Conservation (phyloP, 768 basidiomycete genomes). For the Pleurotus giganteus region DNA sequence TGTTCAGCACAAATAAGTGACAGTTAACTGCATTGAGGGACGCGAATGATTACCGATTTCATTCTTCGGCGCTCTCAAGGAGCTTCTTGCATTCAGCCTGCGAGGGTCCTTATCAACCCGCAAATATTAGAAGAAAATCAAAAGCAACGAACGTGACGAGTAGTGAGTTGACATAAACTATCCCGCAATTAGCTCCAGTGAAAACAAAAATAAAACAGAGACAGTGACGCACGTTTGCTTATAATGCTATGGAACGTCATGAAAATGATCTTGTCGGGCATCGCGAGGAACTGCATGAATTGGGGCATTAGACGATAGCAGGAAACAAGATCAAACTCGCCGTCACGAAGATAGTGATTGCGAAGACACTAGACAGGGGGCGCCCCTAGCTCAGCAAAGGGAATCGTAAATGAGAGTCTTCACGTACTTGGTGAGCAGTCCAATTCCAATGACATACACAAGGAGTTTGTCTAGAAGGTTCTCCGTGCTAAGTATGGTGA, state of each 20-base stretch:
- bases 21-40: neutral
- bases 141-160: neutral
- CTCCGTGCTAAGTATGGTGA: neutral
- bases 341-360: neutral
- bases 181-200: neutral
- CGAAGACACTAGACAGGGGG: neutral
- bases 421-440: neutral
- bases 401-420: neutral
- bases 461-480: neutral
- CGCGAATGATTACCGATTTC: neutral
- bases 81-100: neutral
- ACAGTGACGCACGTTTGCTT: neutral
- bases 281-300: neutral
- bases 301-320: neutral
- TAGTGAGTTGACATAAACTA: neutral
- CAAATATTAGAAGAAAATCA: neutral
- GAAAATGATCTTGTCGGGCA: neutral
- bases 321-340: neutral
- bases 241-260: neutral
- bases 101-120: no score
- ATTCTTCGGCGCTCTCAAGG: neutral
- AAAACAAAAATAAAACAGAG: neutral
- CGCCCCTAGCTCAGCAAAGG: neutral
- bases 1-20: neutral
- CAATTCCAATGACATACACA: conserved; percentile 1